A percentile compares a stretch with the other conserved stretches of the same genome.
These are phyloP conservation scores for Nakazawaea ambrosiae DNA, from an alignment of 805 yeast genomes.

Conservation along the genomic window DNA sequence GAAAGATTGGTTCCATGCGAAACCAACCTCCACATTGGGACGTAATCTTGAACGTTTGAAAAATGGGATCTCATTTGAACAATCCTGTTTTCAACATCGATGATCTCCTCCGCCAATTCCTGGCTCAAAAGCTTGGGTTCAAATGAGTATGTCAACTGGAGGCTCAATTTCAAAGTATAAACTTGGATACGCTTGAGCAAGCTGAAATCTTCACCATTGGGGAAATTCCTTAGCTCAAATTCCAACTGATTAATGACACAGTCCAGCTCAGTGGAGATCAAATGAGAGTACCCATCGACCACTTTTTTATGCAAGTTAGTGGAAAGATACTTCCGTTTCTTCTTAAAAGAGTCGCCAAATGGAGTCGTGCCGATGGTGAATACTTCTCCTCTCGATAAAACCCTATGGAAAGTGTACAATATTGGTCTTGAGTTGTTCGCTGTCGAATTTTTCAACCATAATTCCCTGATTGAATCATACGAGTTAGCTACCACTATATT, in stretches of 20 bases:
- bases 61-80: conserved; percentile 51
- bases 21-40: conserved; percentile 37
- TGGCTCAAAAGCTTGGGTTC: conserved; percentile 27
- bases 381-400: conserved; percentile 48
- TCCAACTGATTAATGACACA: conserved; percentile 11
- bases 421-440: conserved; percentile 64
- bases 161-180: conserved; percentile 43
- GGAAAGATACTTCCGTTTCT: conserved; percentile 42
- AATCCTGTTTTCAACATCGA: conserved; percentile 48
- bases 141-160: conserved; percentile 48
- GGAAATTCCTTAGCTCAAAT: no score
- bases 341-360: conserved; percentile 36
- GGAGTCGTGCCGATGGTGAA: conserved; percentile 66
- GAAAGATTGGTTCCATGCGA: conserved; percentile 29
- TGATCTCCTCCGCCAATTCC: conserved; percentile 41
- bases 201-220: conserved; percentile 26
- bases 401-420: conserved; percentile 58
- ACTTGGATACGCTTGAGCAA: conserved; percentile 37
- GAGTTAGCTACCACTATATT: conserved; percentile 64
- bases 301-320: conserved; percentile 32
- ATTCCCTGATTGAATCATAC: conserved; percentile 40
- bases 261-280: conserved; percentile 32
- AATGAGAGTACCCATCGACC: conserved; percentile 22
- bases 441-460: conserved; percentile 45
- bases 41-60: conserved; percentile 46